Evolutionary conservation across 805 yeast genomes (phyloP).

Genomic region (Yarrowia alimentaria): DNA sequence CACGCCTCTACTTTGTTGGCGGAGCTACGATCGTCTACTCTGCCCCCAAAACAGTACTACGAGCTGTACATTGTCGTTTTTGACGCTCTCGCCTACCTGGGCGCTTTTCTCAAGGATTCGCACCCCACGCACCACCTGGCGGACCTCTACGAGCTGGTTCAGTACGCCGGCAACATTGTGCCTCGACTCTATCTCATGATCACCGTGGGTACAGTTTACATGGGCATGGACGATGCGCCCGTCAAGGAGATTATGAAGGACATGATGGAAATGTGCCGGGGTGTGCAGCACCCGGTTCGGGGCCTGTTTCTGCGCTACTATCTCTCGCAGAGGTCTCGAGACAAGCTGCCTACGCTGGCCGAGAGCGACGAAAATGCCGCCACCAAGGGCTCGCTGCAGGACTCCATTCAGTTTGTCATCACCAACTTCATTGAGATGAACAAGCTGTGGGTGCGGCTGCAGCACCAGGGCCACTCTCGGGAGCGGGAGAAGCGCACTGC

Average conservation of each 20-base stretch:
- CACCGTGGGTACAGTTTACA: constrained; percentile 87
- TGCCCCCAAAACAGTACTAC: constrained; percentile 89
- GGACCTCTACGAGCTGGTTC: constrained; percentile 90
- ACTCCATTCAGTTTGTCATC: constrained; percentile 73
- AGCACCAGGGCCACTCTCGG: constrained; percentile 89
- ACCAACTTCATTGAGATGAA: constrained; percentile 96
- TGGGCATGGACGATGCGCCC: constrained; percentile 76
- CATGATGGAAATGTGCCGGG: constrained; percentile 96
- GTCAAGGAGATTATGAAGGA: constrained; percentile 84
- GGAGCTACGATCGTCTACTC: constrained; percentile 71
- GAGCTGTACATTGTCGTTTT: constrained; percentile 81
- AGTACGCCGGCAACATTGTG: constrained; percentile 85
- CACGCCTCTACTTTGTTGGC: constrained; percentile 79
- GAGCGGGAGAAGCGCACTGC: constrained; percentile 70
- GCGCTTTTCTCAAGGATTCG: constrained; percentile 60
- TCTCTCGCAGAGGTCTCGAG: constrained; percentile 77
- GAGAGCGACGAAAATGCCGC: constrained; percentile 30
- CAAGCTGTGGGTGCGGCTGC: constrained; percentile 94
- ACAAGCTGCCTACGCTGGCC: constrained; percentile 48
- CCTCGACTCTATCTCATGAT: constrained; percentile 94
- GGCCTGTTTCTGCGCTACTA: constrained; percentile 90
- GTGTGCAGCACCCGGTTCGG: constrained; percentile 91
- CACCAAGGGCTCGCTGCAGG: constrained; percentile 48
- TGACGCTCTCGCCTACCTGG: constrained; percentile 72
- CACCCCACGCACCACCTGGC: constrained; percentile 74